phyloP scores from a whole-genome alignment of 148 eudicot species.

The Arbutus unedo region DNA sequence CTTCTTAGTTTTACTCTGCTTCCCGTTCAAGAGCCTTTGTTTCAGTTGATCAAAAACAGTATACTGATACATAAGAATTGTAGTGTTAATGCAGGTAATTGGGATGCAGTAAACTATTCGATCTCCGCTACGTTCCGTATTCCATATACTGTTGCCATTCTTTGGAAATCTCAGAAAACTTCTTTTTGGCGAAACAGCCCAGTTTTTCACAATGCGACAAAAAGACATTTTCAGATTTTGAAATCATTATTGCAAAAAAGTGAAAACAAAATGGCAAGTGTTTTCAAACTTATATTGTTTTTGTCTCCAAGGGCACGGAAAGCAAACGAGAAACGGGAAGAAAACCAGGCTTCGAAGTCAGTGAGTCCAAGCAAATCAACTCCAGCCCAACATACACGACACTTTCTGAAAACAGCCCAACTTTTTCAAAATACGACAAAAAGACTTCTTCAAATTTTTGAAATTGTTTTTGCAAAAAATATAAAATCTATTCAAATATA shows the following conservation, averaged over 20 bases:
- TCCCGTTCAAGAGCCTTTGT: constrained; percentile 25
- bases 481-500: too few relatives aligned
- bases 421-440: too few relatives aligned
- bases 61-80: constrained; percentile 31
- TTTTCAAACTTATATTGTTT: background rate
- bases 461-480: too few relatives aligned
- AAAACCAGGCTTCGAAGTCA: too few relatives aligned
- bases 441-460: too few relatives aligned
- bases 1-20: constrained; percentile 17
- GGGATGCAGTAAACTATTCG: background rate
- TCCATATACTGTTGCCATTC: background rate
- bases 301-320: background rate
- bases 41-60: constrained; percentile 55
- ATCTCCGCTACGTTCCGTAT: background rate
- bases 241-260: background rate
- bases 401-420: too few relatives aligned
- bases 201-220: background rate
- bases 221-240: background rate
- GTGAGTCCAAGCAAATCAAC: too few relatives aligned
- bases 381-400: too few relatives aligned
- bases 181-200: background rate
- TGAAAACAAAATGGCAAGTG: background rate
- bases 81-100: constrained; percentile 4
- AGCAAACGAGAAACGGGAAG: background rate
- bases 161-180: background rate